These are phyloP conservation scores for Phaeoacremonium minimum DNA, from an alignment of 2,329 filamentous ascomycete species.

Conservation along the genomic window DNA sequence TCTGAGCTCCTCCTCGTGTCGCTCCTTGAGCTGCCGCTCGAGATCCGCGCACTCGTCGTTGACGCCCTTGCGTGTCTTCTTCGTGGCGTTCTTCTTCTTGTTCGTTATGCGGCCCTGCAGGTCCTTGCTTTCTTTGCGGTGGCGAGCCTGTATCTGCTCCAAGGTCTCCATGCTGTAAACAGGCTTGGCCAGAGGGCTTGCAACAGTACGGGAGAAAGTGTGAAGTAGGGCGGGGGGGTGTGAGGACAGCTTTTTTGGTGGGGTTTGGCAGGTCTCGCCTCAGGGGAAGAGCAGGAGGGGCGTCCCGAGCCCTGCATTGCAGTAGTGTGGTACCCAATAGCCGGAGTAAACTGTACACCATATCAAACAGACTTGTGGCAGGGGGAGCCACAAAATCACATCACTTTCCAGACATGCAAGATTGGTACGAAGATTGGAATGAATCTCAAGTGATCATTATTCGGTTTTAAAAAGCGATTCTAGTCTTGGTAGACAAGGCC, in stretches of 20 bases:
- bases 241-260: too few relatives aligned
- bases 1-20: conserved; percentile 59
- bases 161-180: conserved; percentile 42
- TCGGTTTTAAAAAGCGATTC: too few relatives aligned
- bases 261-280: not conserved
- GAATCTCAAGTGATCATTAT: too few relatives aligned
- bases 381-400: too few relatives aligned
- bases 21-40: conserved; percentile 62
- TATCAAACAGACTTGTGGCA: too few relatives aligned
- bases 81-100: conserved; percentile 96
- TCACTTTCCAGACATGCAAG: too few relatives aligned
- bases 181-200: too few relatives aligned
- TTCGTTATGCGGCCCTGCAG: conserved; percentile 80
- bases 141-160: conserved; percentile 73
- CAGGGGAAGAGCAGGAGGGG: not conserved
- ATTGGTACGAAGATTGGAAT: too few relatives aligned
- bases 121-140: conserved; percentile 85
- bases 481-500: too few relatives aligned
- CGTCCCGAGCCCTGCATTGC: too few relatives aligned
- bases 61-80: conserved; percentile 73
- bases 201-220: not conserved
- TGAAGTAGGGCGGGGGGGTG: not conserved
- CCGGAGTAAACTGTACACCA: too few relatives aligned
- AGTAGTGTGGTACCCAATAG: too few relatives aligned
- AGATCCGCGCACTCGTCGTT: conserved; percentile 72